Evolutionary conservation across 306 rosid species (phyloP).

Genomic region (Gastrolobium bilobum): DNA sequence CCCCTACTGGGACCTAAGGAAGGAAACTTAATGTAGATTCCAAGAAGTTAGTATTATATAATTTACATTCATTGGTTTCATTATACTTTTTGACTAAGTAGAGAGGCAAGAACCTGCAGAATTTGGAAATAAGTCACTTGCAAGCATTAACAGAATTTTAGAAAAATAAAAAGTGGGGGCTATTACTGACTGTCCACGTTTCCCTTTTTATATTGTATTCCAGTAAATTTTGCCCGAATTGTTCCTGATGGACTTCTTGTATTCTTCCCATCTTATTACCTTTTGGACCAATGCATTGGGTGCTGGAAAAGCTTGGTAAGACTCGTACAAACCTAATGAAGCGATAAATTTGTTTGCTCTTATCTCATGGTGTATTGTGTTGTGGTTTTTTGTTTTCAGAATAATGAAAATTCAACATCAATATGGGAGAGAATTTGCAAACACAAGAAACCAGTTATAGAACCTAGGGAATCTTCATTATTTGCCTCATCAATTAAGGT

Average conservation of each 20-base stretch:
- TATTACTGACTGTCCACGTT: constrained; percentile 28
- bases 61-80: constrained; percentile 9
- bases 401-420: constrained; percentile 71
- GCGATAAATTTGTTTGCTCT: constrained; percentile 43
- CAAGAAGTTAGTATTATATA: constrained; percentile 27
- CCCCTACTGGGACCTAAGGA: not conserved
- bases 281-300: constrained; percentile 83
- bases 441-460: constrained; percentile 94
- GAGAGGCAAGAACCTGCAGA: not conserved
- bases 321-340: constrained; percentile 38
- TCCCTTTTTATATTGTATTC: constrained; percentile 50
- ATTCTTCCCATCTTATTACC: constrained; percentile 94
- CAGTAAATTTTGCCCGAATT: constrained; percentile 95
- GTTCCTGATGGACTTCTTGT: constrained; percentile 97
- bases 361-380: constrained; percentile 32
- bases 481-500: constrained; percentile 89
- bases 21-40: not conserved
- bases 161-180: constrained; percentile 13
- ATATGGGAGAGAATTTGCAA: constrained; percentile 96
- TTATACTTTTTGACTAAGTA: not conserved
- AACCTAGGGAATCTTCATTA: constrained; percentile 90
- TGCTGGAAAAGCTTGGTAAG: constrained; percentile 89
- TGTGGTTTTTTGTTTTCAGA: constrained; percentile 57
- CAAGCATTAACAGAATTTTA: constrained; percentile 7
- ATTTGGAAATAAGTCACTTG: constrained; percentile 29